Base-by-base conservation (phyloP, 1,284 basidiomycete genomes). In the Coniferiporia weirii region DNA sequence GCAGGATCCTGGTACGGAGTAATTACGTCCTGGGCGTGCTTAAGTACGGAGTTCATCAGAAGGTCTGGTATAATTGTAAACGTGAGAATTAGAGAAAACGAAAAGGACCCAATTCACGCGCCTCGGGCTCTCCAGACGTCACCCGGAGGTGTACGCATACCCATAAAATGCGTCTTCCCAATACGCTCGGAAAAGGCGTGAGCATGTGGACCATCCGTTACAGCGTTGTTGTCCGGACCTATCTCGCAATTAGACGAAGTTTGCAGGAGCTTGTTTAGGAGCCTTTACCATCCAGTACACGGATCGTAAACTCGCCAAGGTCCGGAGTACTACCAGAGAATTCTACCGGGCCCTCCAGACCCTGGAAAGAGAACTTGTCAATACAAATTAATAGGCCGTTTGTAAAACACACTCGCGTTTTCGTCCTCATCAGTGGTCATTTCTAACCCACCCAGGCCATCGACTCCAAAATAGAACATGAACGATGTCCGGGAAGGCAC, bases 121-220 rank as follows among this genome's bases (percentile, higher is more conserved):
- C 92, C 88, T 77, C 90, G 89, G 1, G 91, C 93, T 73, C 85
- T 81, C 95, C 95, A 97, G 7, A 93, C 75, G 17, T 83, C 76
- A 4, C 87, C 89, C 6, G 80, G 69, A 3, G 82, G 78, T 4
- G 89, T 74, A 4, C 80, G 79, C 38, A 83, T 75, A 4, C 92
- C 93, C 1, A 84, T 65, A 67, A 83, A 90, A 59, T 91, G 84
- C 0, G 90, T 89, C 68, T 84, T 92, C 15, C 85, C 87, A 15
- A 88, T 75, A 20, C 82, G 79, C 19, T 84, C 73, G 48, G 75
- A 72, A 70, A 93, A 95, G 3, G 73, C 76, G 36, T 82, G 74
- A 0, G 80, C 76, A 69, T 87, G 81, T 19, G 74, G 71, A 1
- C 86, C 87, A 1, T 70, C 68, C 12, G 74, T 79, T 17, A 88